Conservation (phyloP, 495 filamentous ascomycete genomes). For the Tirmania nivea region DNA sequence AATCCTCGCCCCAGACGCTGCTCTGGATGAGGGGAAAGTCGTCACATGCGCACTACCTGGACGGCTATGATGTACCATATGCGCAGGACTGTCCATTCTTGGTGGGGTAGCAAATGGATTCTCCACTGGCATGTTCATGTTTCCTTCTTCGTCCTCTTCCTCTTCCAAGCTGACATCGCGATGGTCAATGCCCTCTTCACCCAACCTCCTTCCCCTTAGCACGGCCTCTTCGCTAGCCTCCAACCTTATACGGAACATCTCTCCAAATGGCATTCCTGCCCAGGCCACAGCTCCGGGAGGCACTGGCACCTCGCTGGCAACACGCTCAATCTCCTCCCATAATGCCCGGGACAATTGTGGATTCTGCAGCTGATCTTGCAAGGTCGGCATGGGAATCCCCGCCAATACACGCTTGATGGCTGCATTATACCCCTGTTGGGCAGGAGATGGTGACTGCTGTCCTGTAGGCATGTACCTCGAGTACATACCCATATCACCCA, state of each 20-base stretch:
- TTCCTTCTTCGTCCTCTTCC: neutral
- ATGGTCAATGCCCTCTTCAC: neutral
- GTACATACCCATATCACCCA: neutral
- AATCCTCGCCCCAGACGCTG: neutral
- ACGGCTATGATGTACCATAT: neutral
- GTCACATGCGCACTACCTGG: neutral
- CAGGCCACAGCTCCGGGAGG: neutral
- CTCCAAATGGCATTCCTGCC: neutral
- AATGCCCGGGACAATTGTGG: neutral
- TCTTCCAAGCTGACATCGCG: neutral
- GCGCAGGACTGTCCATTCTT: neutral
- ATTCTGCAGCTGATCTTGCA: neutral
- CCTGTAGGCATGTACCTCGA: neutral
- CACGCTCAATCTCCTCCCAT: neutral
- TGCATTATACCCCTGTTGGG: neutral
- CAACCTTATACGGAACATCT: neutral
- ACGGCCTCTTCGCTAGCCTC: neutral
- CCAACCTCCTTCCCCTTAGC: neutral
- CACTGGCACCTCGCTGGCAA: neutral
- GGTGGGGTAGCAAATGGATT: neutral
- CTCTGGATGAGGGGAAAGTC: neutral
- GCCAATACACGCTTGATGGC: neutral
- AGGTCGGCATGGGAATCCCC: neutral
- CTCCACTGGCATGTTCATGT: neutral
- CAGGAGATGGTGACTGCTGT: neutral